phyloP scores from a whole-genome alignment of 345 rosid species.

The Turritis glabra region DNA sequence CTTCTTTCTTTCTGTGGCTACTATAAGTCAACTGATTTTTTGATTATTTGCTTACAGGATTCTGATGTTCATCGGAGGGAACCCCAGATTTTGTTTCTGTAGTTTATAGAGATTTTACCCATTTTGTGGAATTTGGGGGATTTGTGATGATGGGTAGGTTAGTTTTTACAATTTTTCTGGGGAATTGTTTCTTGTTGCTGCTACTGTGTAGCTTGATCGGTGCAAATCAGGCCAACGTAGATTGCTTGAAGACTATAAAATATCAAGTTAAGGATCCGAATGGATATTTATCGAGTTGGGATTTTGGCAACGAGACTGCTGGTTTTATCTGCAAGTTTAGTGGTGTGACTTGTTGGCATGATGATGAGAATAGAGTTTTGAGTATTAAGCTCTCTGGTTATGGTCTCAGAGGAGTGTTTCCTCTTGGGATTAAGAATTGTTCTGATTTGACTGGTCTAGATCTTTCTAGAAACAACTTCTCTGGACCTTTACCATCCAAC shows the following conservation, averaged over 20 bases:
- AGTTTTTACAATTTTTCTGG: constrained; percentile 25
- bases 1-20: background rate
- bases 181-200: constrained; percentile 43
- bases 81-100: constrained; percentile 16
- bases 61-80: constrained; percentile 28
- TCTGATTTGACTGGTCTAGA: constrained; percentile 65
- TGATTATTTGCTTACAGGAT: constrained; percentile 26
- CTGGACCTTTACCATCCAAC: constrained; percentile 57
- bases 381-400: constrained; percentile 61
- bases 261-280: constrained; percentile 53
- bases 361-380: constrained; percentile 79
- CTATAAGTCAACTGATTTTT: no score
- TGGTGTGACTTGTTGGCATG: constrained; percentile 94
- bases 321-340: constrained; percentile 76
- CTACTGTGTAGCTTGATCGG: constrained; percentile 42
- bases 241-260: constrained; percentile 51
- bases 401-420: constrained; percentile 75
- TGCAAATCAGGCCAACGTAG: constrained; percentile 47
- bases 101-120: constrained; percentile 19
- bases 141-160: constrained; percentile 26
- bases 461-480: constrained; percentile 69
- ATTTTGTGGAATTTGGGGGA: constrained; percentile 23
- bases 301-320: constrained; percentile 52
- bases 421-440: constrained; percentile 50
- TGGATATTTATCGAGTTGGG: constrained; percentile 53